These are phyloP conservation scores for Selaginella tamariscina DNA, from an alignment of 75 land plant species.

Conservation along the genomic window DNA sequence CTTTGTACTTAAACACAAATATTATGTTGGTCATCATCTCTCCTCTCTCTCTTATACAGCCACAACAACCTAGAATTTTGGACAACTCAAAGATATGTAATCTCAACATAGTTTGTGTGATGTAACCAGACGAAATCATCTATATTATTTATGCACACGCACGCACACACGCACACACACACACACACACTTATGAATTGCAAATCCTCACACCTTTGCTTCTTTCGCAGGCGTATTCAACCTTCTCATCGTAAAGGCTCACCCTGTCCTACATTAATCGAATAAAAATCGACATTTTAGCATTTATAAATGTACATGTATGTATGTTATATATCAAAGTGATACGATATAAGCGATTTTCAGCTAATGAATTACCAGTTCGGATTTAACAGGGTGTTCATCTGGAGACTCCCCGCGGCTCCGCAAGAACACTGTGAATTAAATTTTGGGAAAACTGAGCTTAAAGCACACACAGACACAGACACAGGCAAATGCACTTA, in stretches of 20 bases:
- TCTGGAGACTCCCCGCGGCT: conserved; percentile 47
- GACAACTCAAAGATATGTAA: neutral
- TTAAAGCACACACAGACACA: too few relatives aligned
- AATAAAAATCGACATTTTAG: neutral
- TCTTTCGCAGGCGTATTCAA: conserved; percentile 30
- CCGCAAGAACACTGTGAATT: conserved; percentile 49
- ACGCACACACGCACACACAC: too few relatives aligned
- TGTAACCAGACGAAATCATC: too few relatives aligned
- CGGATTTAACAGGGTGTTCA: conserved; percentile 48
- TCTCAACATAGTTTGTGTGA: neutral
- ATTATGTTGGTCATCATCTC: too few relatives aligned
- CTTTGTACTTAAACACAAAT: too few relatives aligned
- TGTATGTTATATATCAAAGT: neutral
- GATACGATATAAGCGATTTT: neutral
- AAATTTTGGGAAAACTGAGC: conserved; percentile 1
- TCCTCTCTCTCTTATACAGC: too few relatives aligned
- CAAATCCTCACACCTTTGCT: conserved; percentile 53
- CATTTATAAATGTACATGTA: neutral
- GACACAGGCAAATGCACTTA: neutral
- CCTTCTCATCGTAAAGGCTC: conserved; percentile 49
- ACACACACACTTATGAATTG: too few relatives aligned
- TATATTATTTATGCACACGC: too few relatives aligned
- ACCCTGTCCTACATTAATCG: conserved; percentile 58
- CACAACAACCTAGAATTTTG: too few relatives aligned
- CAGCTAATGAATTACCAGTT: conserved; percentile 37